Base-by-base conservation (phyloP, 768 basidiomycete species). In the Kwoniella sp. region DNA sequence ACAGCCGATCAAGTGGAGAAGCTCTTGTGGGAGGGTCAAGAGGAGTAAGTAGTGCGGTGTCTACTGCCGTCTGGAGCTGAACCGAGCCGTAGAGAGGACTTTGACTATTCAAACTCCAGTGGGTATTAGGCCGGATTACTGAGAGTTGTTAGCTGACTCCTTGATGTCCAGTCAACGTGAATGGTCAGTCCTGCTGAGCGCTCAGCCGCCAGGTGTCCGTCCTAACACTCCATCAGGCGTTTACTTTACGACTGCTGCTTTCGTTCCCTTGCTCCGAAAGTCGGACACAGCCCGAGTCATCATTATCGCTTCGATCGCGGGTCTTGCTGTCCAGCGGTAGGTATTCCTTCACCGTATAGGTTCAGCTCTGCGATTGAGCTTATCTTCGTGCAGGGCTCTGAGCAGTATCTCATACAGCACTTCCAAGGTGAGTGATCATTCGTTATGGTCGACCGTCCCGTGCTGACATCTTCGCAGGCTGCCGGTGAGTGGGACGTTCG, bases 221-320 rank as follows among this genome's bases (percentile, higher is more conserved):
- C 17, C 29, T 42, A 19, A 44, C 15, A 11, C 5, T 37, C 23
- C 4, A 3, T 8, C 37, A 58, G 62, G 65, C 32, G 59, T 63
- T 19, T 70, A 65, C 56, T 67, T 65, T 47, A 42, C 62, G 34
- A 70, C 66, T 14, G 57, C 62, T 19, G 59, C 56, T 6, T 39
- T 67, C 20, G 34, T 70, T 12, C 66, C 69, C 10, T 42, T 70
- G 0, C 57, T 70, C 3, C 45, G 60, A 17, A 65, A 67, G 44
- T 44, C 60, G 1, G 55, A 57, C 2, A 26, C 46, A 17, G 58
- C 63, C 1, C 65, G 52, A 36, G 66, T 70, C 25, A 50, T 63
- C 19, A 53, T 61, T 25, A 70, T 70, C 33, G 65, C 63, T 6
- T 67, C 65, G 7, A 65, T 70, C 38, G 69, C 65, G 11, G 69